Evolutionary conservation across 139 green algal species (phyloP), one percentile per base, ranked within the genome.

Genomic region (Coelastrella sp.): DNA sequence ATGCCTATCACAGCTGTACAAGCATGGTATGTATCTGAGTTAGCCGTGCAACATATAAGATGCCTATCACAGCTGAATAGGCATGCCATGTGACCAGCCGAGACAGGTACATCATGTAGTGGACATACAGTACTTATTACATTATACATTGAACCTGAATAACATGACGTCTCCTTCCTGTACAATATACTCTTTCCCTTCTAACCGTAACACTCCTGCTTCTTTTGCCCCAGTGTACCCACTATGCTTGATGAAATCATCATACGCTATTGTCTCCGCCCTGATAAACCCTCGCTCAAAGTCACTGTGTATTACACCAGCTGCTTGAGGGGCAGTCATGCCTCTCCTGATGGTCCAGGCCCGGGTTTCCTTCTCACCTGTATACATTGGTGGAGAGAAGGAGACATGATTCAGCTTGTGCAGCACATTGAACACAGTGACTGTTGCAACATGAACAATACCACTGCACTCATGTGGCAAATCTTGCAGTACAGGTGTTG

Each of bases 151-250:
- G 45, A 85, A 85, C 21, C 79, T 67, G 79, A 98, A 99, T 3
- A 96, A 83, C 90, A 99, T 91, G 21, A 99, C 92, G 86, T 99
- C 97, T 0, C 97, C 96, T 79, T 96, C 92, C 45, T 95, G 83
- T 45, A 99, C 96, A 4, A 98, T 81, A 74, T 99, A 99, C 86
- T 99, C 97, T 89, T 99, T 99, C 53, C 97, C 97, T 87, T 99
- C 97, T 38, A 95, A 80, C 32, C 97, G 91, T 84, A 98, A 81
- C 84, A 92, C 71, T 19, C 96, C 96, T 50, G 90, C 92, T 77
- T 98, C 95, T 83, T 96, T 96, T 40, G 93, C 88, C 13, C 86
- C 86, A 0, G 30, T 59, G 43, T 89, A 88, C 5, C 96, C 92
- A 17, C 89, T 90, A 35, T 88, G 71, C 30, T 91, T 91, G 7